These are phyloP conservation scores for Capronia epimyces DNA, from an alignment of 2,329 filamentous ascomycete species.

Conservation along the genomic window DNA sequence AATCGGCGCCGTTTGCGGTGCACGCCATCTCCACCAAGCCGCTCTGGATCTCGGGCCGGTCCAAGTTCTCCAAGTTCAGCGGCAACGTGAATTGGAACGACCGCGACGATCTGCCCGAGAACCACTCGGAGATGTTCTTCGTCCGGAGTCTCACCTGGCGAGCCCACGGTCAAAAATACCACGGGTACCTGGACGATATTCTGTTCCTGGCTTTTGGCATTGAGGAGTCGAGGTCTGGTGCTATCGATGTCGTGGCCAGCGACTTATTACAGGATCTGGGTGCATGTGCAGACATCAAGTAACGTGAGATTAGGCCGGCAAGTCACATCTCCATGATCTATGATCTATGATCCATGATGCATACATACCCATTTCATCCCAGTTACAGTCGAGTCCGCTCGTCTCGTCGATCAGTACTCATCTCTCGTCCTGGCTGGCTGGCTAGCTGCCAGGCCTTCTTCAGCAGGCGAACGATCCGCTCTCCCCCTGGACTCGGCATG, in stretches of 20 bases:
- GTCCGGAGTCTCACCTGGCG: conserved; percentile 55
- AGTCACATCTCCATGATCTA: no score
- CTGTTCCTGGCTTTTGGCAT: conserved; percentile 53
- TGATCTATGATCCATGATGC: no score
- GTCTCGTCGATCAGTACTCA: no score
- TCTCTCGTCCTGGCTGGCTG: no score
- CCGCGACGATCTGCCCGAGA: not conserved
- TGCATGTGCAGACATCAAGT: conserved; percentile 29
- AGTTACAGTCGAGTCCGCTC: no score
- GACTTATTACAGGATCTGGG: conserved; percentile 46
- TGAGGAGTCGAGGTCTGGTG: conserved; percentile 47
- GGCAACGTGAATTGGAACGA: conserved; percentile 29
- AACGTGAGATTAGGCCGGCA: no score
- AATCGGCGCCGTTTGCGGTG: conserved; percentile 18
- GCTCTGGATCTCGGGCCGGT: conserved; percentile 50
- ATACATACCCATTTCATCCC: no score
- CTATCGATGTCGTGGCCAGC: conserved; percentile 48
- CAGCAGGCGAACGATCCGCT: no score
- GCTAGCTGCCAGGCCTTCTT: no score
- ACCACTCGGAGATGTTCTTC: conserved; percentile 49
- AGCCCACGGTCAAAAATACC: conserved; percentile 43
- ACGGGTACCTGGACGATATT: conserved; percentile 53
- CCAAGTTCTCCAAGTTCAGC: not conserved
- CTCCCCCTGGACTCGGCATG: no score
- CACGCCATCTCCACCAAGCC: conserved; percentile 35